Evolutionary conservation across 2,329 filamentous ascomycete species (phyloP).

Genomic region (Alternaria sp.): DNA sequence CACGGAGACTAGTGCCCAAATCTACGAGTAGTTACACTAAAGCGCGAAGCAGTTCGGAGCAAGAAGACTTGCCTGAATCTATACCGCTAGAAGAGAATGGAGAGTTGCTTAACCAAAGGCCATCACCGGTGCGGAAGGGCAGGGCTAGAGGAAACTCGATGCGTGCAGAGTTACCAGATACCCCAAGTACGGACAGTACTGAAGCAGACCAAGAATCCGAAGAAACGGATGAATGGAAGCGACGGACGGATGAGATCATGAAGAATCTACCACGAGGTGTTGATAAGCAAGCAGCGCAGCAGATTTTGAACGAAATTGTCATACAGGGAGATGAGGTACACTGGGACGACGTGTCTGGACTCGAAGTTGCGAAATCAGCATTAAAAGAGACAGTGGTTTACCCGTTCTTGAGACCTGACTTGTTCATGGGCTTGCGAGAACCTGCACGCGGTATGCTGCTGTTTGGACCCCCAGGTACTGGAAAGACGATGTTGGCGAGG

Average conservation of each 20-base stretch:
- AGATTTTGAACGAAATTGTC: conserved; percentile 96
- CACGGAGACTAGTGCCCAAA: conserved; percentile 20
- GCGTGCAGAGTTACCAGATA: conserved; percentile 44
- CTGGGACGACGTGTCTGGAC: conserved; percentile 91
- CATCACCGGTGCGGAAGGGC: conserved; percentile 37
- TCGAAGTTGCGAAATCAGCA: conserved; percentile 89
- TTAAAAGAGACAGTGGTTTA: conserved; percentile 97
- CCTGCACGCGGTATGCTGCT: conserved; percentile 94
- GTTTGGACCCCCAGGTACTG: conserved; percentile 96
- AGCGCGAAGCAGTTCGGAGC: conserved; percentile 28
- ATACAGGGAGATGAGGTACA: conserved; percentile 93
- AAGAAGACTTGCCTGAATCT: conserved; percentile 29
- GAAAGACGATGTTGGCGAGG: conserved; percentile 96
- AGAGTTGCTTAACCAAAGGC: conserved; percentile 27
- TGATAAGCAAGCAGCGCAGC: conserved; percentile 82
- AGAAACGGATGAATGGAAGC: conserved; percentile 50
- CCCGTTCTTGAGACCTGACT: conserved; percentile 90
- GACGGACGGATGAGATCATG: conserved; percentile 60
- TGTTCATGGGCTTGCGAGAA: conserved; percentile 95
- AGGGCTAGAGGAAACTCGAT: conserved; percentile 42
- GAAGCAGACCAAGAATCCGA: conserved; percentile 32
- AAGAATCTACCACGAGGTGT: conserved; percentile 83
- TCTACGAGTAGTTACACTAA: conserved; percentile 26
- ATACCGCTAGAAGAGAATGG: conserved; percentile 33
- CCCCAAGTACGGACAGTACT: conserved; percentile 40